Base-by-base conservation (phyloP, 176 grass and related monocot genomes). In the Eragrostis curvula region DNA sequence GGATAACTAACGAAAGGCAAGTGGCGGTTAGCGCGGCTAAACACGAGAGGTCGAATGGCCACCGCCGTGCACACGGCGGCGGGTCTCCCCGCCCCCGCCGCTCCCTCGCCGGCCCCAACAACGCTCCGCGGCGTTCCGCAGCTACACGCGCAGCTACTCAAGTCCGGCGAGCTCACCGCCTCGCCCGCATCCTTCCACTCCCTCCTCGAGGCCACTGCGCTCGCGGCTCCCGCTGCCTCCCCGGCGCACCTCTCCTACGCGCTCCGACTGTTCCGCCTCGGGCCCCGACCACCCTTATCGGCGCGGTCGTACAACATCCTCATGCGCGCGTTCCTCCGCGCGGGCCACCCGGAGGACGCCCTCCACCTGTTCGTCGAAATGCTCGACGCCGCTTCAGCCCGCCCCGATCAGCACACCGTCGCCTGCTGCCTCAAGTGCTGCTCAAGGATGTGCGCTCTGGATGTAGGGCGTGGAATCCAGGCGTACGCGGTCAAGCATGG, bases 351-450 rank as follows among this genome's bases (percentile, higher is more conserved):
- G 3, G 75, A 70, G 32, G 84, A 85, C n/a, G 84, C 89, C 46
- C 71, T 91, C 61, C 29, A 67, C 46, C 83, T 91, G 86, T 94
- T 94, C 73, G 77, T 89, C 46, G 76, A 80, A 88, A 94, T 91
- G 89, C 89, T 91, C 81, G 80, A 23, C 23, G 52, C 0, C 1
- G 13, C 60, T 9, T 53, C 30, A 9, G 67, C 58, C 30, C 72
- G 23, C 62, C 87, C 89, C 8, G 88, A 94, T 53, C 79, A 84
- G 39, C 88, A 92, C 47, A 90, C 89, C 8, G 77, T 88, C 7
- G 74, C 94, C 28, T 92, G 85, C 36, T 73, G 64, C 21, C 66
- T 97, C 39, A 92, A 92, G 87, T 71, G 82, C 3, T 94, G 91
- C 70, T 64, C 94, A 61, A 80, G 79, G 59, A 69, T 81, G 8